A percentile compares a stretch with the other conserved stretches of the same genome.
phyloP scores from a whole-genome alignment of 352 stramenopile genomes.

The Phytophthora palmivora region DNA sequence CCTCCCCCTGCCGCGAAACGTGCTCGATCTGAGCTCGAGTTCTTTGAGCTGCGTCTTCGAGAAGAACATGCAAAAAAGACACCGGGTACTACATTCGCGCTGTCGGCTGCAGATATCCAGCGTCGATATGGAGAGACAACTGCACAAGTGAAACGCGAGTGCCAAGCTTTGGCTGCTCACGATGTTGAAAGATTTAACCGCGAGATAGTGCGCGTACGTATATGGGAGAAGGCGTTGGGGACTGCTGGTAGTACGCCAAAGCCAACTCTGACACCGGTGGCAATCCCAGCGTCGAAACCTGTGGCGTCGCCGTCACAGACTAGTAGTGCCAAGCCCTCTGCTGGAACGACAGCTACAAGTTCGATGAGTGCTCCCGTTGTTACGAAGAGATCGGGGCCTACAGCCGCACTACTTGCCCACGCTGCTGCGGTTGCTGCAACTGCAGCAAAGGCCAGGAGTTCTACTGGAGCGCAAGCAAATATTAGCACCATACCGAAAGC shows the following conservation, averaged over 20 bases:
- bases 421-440: conserved; percentile 22
- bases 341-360: background rate
- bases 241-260: conserved; percentile 4
- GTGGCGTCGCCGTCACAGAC: background rate
- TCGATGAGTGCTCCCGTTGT: background rate
- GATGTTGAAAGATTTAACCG: conserved; percentile 70
- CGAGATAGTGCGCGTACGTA: conserved; percentile 60
- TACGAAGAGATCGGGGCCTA: conserved; percentile 9
- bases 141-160: conserved; percentile 40
- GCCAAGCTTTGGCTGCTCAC: conserved; percentile 51
- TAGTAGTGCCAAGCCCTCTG: conserved; percentile 1
- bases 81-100: conserved; percentile 4
- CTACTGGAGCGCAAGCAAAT: background rate
- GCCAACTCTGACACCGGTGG: background rate
- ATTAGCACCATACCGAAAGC: background rate
- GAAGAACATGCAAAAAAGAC: conserved; percentile 11
- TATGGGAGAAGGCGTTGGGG: conserved; percentile 66
- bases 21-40: conserved; percentile 44
- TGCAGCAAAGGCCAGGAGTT: conserved; percentile 11
- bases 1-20: conserved; percentile 44
- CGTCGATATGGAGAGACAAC: conserved; percentile 38
- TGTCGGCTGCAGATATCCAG: conserved; percentile 38
- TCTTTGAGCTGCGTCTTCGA: conserved; percentile 47
- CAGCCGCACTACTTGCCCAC: conserved; percentile 29
- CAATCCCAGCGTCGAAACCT: background rate